phyloP scores from a whole-genome alignment of 2,329 filamentous ascomycete genomes.

The Aureobasidium sp. region DNA sequence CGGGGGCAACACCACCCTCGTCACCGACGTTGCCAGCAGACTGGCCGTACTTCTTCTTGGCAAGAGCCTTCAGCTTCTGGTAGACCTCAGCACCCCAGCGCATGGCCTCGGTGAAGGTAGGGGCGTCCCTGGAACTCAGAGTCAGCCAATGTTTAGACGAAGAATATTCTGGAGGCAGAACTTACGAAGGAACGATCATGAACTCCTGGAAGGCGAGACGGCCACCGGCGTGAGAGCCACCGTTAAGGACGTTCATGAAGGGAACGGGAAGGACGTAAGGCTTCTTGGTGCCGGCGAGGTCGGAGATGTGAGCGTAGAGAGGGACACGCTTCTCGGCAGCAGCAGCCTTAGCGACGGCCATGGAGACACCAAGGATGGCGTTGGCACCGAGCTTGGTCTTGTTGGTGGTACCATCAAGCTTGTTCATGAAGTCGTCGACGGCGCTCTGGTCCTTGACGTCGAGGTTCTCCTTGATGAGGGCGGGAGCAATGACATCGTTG shows the following conservation, averaged over 20 bases:
- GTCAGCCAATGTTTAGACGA: slow-evolving; percentile 17
- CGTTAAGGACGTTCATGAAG: slow-evolving; percentile 54
- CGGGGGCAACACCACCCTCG: slow-evolving; percentile 97
- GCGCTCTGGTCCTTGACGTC: slow-evolving; percentile 49
- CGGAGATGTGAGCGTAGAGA: slow-evolving; percentile 52
- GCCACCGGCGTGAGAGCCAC: slow-evolving; percentile 91
- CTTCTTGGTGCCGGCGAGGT: slow-evolving; percentile 46
- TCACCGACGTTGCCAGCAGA: slow-evolving; percentile 98
- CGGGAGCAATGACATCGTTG: slow-evolving; percentile 48
- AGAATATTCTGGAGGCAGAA: neutral
- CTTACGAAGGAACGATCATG: slow-evolving; percentile 47
- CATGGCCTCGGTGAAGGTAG: slow-evolving; percentile 90
- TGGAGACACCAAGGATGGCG: slow-evolving; percentile 53
- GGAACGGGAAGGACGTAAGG: slow-evolving; percentile 51
- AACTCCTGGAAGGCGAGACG: slow-evolving; percentile 60
- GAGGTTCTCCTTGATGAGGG: slow-evolving; percentile 46
- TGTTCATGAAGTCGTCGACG: slow-evolving; percentile 47
- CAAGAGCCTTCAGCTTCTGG: slow-evolving; percentile 91
- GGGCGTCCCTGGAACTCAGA: slow-evolving; percentile 55
- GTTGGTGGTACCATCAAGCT: slow-evolving; percentile 52
- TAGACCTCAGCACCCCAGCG: slow-evolving; percentile 96
- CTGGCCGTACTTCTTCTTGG: slow-evolving; percentile 99
- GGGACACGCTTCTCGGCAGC: slow-evolving; percentile 49
- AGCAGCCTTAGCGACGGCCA: slow-evolving; percentile 52
- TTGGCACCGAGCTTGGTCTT: slow-evolving; percentile 55